Base-by-base conservation (phyloP, 768 basidiomycete genomes). In the Russula brevipes region DNA sequence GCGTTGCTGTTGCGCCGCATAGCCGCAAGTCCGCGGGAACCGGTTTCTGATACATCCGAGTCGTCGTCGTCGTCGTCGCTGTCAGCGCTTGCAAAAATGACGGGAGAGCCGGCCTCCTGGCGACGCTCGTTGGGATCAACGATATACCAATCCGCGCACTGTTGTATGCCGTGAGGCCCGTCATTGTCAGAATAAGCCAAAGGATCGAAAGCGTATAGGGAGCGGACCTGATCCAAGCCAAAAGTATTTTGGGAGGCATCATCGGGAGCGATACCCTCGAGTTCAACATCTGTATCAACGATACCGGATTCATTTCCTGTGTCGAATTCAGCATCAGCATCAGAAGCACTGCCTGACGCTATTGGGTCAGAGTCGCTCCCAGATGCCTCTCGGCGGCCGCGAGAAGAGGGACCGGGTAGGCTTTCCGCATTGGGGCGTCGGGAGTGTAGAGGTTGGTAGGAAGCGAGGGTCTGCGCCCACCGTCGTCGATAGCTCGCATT, bases 401-500 rank as follows among this genome's bases (percentile, higher is more conserved):
- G 58, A 46, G 56, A 24, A 45, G 58, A 60, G 12, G 61, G 46
- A 6, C 56, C 36, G 49, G 39, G 30, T 16, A 24, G 8, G 24
- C 11, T 39, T n/a, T 58, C 60, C 2, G 36, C 31, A 53, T 36
- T 52, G 14, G 44, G 52, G 57, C 16, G 61, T 44, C 64, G 60
- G 65, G 30, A 17, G 57, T 54, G 57, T 63, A 69, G 24, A 69
- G 61, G 54, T 78, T 78, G 44, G 69, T 73, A 6, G 78, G 78
- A 46, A 78, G 72, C 10, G 78, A 79, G 4, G 78, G 78, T 47
- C 78, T 63, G 33, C 78, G 70, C 10, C 70, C 73, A 36, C 78
- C 78, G 46, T 77, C 78, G 69, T 78, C 78, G 54, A 79, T 76
- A 17, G 78, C 78, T 33, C 78, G 74, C 73, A 78, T 76, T 66